phyloP scores from a whole-genome alignment of 140 eudicot species.

The Stevia rebaudiana region DNA sequence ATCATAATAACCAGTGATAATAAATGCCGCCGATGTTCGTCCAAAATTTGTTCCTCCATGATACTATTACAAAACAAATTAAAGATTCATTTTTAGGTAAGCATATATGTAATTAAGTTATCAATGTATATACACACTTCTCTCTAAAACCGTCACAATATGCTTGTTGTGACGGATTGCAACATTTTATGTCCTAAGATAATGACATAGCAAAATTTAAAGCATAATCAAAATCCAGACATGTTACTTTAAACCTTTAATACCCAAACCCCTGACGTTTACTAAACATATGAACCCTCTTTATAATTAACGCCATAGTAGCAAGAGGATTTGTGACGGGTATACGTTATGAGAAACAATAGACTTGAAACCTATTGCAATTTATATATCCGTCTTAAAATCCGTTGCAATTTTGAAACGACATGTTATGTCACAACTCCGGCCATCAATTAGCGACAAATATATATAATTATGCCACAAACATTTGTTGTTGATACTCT shows the following conservation, averaged over 20 bases:
- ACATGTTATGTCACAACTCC: background rate
- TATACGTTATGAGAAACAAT: too few relatives aligned
- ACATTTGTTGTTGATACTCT: background rate
- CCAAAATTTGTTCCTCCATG: conserved; percentile 96
- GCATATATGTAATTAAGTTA: background rate
- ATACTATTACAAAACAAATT: conserved; percentile 35
- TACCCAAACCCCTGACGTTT: too few relatives aligned
- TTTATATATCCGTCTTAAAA: background rate
- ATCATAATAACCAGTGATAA: conserved; percentile 65
- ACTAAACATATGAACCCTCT: background rate
- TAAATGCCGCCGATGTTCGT: conserved; percentile 51
- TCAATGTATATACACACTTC: background rate
- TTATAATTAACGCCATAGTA: too few relatives aligned
- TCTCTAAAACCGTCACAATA: too few relatives aligned
- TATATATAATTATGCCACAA: too few relatives aligned
- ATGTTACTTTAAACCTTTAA: too few relatives aligned
- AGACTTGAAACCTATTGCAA: too few relatives aligned
- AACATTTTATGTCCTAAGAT: too few relatives aligned
- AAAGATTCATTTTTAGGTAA: background rate
- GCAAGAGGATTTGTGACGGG: too few relatives aligned
- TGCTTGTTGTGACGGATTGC: too few relatives aligned
- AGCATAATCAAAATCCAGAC: too few relatives aligned
- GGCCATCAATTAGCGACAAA: background rate
- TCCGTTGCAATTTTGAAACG: background rate
- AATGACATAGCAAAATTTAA: too few relatives aligned